Evolutionary conservation across 352 stramenopile species (phyloP), one percentile per base, ranked within the genome.

Genomic region (Globisporangium nodosum): DNA sequence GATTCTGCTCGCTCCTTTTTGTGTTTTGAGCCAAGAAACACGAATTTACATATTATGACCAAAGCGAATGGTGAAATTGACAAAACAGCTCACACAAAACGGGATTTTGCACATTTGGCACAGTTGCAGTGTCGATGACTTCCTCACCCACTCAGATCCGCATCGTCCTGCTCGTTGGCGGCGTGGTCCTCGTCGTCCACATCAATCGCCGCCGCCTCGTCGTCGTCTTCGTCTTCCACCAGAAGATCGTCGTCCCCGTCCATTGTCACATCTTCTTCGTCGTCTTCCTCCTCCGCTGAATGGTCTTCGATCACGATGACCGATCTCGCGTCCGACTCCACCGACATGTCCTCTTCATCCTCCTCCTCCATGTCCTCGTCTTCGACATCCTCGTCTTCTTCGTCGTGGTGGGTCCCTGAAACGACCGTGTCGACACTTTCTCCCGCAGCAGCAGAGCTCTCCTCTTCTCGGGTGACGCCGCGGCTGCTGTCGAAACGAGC

Each of bases 171-270:
- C 24, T 57, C 63, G 12, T 61, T 59, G 3, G 16, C 33, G 24
- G 21, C 56, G 12, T 46, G 52, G 40, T 69, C 68, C 61, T 81
- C 60, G 73, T 77, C 78, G 54, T 58, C 66, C 47, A 74, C 61
- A n/a, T 70, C 65, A 30, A 72, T 68, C 39, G 49, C 61, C 39
- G 49, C 61, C 39, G 68, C 51, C 3, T 50, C 54, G 9, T 72
- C 69, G 0, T 72, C 68, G 20, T 70, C 62, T 7, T 72, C 70
- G 12, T 87, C 71, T 0, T 71, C 74, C 60, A 54, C 79, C 61
- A 21, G 39, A 39, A 65, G 39, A n/a, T 78, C 64, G 20, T 66
- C 74, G 20, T 66, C 74, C 5, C 54, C 69, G 49, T 71, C 63
- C 48, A 65, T 71, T 43, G 30, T 58, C 37, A 51, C 52, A 20